Evolutionary conservation across 495 filamentous ascomycete genomes (phyloP).

Genomic region (Penicillium lividum): DNA sequence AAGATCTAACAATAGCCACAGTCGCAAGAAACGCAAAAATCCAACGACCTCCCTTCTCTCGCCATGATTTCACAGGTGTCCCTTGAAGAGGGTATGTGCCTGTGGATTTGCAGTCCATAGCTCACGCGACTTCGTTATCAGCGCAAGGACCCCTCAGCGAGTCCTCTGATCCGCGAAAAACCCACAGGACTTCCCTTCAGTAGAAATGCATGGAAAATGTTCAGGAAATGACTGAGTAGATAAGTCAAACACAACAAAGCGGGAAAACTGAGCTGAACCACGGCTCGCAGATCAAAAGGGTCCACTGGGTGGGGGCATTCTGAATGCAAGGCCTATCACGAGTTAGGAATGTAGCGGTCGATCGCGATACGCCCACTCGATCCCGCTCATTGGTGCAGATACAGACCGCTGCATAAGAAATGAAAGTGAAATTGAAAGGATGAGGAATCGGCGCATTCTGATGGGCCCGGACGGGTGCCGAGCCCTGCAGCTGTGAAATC

Average conservation of each 20-base stretch:
- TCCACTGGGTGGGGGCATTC: constrained; percentile 12
- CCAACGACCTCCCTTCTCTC: background rate
- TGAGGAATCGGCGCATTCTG: constrained; percentile 16
- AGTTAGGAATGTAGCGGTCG: constrained; percentile 13
- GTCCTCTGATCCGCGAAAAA: background rate
- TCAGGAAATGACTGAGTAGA: background rate
- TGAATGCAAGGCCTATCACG: constrained; percentile 13
- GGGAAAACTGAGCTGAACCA: constrained; percentile 15
- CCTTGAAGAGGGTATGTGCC: background rate
- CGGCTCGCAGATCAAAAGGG: constrained; percentile 13
- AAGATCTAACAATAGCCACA: background rate
- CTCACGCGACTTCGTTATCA: constrained; percentile 3
- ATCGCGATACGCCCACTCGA: constrained; percentile 8
- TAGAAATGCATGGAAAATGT: background rate
- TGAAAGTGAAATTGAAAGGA: constrained; percentile 1
- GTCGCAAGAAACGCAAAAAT: background rate
- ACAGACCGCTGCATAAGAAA: constrained; percentile 3
- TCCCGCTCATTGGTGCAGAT: constrained; percentile 10
- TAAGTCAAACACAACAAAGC: constrained; percentile 15
- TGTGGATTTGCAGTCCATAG: constrained; percentile 18
- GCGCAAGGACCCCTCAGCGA: background rate
- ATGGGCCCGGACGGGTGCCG: constrained; percentile 6
- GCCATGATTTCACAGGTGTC: constrained; percentile 1
- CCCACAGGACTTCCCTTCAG: background rate
- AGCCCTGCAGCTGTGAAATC: background rate